phyloP scores from a whole-genome alignment of 495 filamentous ascomycete species.

The Penicillium flavigenum region DNA sequence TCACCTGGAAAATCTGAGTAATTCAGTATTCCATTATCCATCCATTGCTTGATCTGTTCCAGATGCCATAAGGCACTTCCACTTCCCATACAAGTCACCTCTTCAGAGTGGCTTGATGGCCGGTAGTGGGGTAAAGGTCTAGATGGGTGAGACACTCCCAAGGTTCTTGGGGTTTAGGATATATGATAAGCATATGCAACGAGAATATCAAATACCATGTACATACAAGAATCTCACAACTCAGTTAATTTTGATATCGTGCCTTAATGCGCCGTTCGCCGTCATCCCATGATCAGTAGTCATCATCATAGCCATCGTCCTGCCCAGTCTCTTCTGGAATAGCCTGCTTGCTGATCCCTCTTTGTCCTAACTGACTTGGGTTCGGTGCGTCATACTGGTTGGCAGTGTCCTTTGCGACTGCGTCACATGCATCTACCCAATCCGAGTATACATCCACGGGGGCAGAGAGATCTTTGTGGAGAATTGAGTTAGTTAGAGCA shows the following conservation, averaged over 20 bases:
- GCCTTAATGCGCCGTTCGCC: constrained; percentile 25
- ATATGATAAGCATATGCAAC: constrained; percentile 4
- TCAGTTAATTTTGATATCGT: constrained; percentile 13
- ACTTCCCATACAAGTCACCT: constrained; percentile 3
- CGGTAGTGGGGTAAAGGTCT: neutral
- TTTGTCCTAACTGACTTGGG: constrained; percentile 23
- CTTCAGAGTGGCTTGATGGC: neutral
- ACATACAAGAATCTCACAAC: constrained; percentile 18
- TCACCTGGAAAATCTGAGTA: neutral
- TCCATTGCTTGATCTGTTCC: constrained; percentile 1
- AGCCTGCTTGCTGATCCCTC: constrained; percentile 26
- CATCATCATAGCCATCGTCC: constrained; percentile 30
- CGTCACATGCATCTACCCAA: constrained; percentile 97
- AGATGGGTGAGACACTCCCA: constrained; percentile 2
- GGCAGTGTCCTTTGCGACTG: constrained; percentile 62
- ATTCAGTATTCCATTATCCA: neutral
- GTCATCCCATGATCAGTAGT: constrained; percentile 30
- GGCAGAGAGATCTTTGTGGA: constrained; percentile 69
- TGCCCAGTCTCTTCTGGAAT: constrained; percentile 13
- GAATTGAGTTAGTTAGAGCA: constrained; percentile 8
- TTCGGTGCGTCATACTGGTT: constrained; percentile 48
- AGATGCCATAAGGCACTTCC: constrained; percentile 1
- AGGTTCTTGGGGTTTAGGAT: neutral
- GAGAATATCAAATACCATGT: constrained; percentile 8
- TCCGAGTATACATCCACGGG: constrained; percentile 95